Conservation (phyloP, 352 stramenopile genomes). For the Phytophthora meadii region DNA sequence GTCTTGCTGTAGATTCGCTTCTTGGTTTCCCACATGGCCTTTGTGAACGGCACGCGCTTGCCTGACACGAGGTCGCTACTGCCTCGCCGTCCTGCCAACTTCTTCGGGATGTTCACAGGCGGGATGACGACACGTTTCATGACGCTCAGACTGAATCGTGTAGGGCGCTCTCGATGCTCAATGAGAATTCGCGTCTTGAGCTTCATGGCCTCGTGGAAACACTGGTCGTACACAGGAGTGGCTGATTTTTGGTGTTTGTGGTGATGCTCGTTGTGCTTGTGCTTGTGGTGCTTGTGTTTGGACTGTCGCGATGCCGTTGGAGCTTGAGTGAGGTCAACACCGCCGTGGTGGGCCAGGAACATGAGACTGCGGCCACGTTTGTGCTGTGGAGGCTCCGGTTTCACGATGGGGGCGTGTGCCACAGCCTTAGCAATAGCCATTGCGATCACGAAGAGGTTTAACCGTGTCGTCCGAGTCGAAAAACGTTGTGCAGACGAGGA, state of each 20-base stretch:
- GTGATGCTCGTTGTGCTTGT: constrained; percentile 11
- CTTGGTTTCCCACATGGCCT: constrained; percentile 65
- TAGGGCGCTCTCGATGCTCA: constrained; percentile 49
- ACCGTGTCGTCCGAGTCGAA: constrained; percentile 14
- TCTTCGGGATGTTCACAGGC: constrained; percentile 55
- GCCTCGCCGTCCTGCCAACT: constrained; percentile 38
- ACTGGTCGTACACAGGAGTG: constrained; percentile 40
- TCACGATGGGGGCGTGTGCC: constrained; percentile 8
- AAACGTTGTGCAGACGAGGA: constrained; percentile 34
- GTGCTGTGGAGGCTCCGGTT: constrained; percentile 12
- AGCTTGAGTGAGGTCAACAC: constrained; percentile 27
- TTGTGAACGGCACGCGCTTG: constrained; percentile 69
- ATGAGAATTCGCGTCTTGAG: constrained; percentile 68
- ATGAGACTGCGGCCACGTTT: constrained; percentile 35
- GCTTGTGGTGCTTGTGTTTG: constrained; percentile 22
- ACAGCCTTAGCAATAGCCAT: constrained; percentile 30
- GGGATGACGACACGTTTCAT: constrained; percentile 66
- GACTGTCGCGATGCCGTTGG: constrained; percentile 8
- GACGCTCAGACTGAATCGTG: constrained; percentile 66
- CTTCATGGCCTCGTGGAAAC: constrained; percentile 51
- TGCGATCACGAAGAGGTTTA: constrained; percentile 17
- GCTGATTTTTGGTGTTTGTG: constrained; percentile 30
- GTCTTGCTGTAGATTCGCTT: constrained; percentile 36
- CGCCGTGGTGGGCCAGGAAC: constrained; percentile 44
- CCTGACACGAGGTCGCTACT: constrained; percentile 51